Base-by-base conservation (phyloP, 768 basidiomycete species). In the Russula ochroleuca region DNA sequence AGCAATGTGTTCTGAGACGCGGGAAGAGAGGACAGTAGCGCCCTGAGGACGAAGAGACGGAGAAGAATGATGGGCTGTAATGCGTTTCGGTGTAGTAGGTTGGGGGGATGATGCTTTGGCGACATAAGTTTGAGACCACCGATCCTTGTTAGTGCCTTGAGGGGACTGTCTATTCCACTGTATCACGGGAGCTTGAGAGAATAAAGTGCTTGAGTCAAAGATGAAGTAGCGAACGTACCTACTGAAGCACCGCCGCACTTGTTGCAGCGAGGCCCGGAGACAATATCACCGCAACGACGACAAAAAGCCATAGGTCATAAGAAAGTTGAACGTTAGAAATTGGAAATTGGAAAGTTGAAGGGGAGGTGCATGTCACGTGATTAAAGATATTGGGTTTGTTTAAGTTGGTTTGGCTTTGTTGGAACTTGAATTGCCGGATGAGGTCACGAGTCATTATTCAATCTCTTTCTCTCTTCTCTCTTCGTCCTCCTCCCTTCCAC, bases 221-320 rank as follows among this genome's bases (percentile, higher is more conserved):
- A 31, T 43, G 38, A 45, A 35, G 45, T 13, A 17, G 47, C 28
- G 6, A 57, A 79, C 91, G 70, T 71, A 92, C 91, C 90, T 59
- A 90, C 91, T 59, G 88, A 77, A 19, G 79, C 77, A 59, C 92
- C 92, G 67, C 92, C 91, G 73, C 91, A 94, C 74, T 83, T 86
- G 9, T 40, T 54, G 74, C 90, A 92, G 57, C 87, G 87, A 48
- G 77, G 74, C 54, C 84, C 83, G 40, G 78, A 71, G 37, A 92
- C 90, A 63, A 94, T 91, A 66, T 92, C 88, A 62, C 91, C 92
- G 71, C 91, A 94, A 72, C 89, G 80, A 63, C 88, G 82, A 77
- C 92, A 94, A 70, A 93, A 93, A 25, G 87, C 88, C 91, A 93
- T 93, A 64, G 41, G 2, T 15, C 5, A 9, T n/a, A 19, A 40